Evolutionary conservation across 1,284 basidiomycete genomes (phyloP), one percentile per base, ranked within the genome.

Genomic region (Vanrija sp.): DNA sequence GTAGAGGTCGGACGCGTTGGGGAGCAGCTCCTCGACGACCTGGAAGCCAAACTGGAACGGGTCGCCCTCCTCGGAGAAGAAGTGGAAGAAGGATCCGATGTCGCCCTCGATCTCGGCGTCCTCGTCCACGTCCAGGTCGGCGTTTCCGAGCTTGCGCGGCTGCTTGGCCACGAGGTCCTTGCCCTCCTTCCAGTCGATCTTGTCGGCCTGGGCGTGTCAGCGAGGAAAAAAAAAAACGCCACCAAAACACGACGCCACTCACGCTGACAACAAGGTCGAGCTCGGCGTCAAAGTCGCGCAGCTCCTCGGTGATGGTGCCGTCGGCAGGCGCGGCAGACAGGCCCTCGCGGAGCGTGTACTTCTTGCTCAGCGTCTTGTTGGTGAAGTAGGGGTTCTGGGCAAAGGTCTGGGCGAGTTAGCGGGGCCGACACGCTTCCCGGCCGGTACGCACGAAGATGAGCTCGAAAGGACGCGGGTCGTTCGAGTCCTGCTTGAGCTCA

Each of bases 151-250:
- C 41, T 54, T 52, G 51, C 77, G 69, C 18, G 79, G 79, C 57
- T 76, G 72, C 53, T 73, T 66, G 61, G 71, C 68, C 55, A 53
- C 55, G 24, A 79, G 71, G 66, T 80, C 75, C 61, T 73, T 68
- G 39, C 75, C 77, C 43, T 75, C 71, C 66, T 79, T 80, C 79
- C 79, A 80, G 41, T 77, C 59, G 59, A 80, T 79, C 53, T 60
- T 60, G 15, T 51, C 56, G 8, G 63, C 42, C 70, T 74, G 53
- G 45, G 20, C n/a, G 25, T 19, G 23, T 54, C 37, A 52, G 44
- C 35, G 38, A 20, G 39, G 20, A 38, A 39, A 22, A 15, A 18
- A 22, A 24, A 16, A 14, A 18, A 24, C 18, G 16, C 42, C 23
- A 27, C 12, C 4, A 42, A 8, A 7, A 41, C 14, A 23, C 3